Percentiles rank a stretch among this genome's conserved stretches.
phyloP scores from a whole-genome alignment of 78 protist genomes.

The Bigelowiella natans region DNA sequence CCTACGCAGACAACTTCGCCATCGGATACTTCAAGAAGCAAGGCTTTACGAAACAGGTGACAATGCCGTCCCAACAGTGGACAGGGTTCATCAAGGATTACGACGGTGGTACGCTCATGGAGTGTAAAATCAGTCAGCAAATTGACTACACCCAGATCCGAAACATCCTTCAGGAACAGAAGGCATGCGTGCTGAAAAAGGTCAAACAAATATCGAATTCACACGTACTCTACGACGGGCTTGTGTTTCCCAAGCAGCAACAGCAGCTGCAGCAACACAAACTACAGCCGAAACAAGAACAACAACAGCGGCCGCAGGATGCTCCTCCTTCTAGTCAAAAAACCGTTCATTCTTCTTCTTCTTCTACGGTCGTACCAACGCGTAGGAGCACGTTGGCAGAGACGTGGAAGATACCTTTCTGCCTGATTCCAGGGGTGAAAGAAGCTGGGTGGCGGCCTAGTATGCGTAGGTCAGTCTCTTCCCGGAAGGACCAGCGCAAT shows the following conservation, averaged over 20 bases:
- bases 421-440: background rate
- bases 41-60: conserved; percentile 65
- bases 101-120: conserved; percentile 77
- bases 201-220: background rate
- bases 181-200: background rate
- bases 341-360: too few species aligned
- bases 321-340: too few species aligned
- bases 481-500: background rate
- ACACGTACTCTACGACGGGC: background rate
- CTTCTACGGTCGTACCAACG: too few species aligned
- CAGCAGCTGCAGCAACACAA: too few species aligned
- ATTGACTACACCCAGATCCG: background rate
- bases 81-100: conserved; percentile 74
- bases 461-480: background rate
- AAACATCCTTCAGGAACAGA: background rate
- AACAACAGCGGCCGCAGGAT: too few species aligned
- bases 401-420: too few species aligned
- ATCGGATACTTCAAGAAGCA: conserved; percentile 82
- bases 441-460: background rate
- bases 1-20: conserved; percentile 88
- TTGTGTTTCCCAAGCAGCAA: too few species aligned
- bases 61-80: conserved; percentile 40
- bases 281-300: too few species aligned
- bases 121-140: conserved; percentile 29
- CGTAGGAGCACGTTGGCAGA: too few species aligned